A percentile compares a stretch with the other conserved stretches of the same genome.
These are phyloP conservation scores for Annona squamosa DNA, from an alignment of 164 flowering plant genomes.

Conservation along the genomic window DNA sequence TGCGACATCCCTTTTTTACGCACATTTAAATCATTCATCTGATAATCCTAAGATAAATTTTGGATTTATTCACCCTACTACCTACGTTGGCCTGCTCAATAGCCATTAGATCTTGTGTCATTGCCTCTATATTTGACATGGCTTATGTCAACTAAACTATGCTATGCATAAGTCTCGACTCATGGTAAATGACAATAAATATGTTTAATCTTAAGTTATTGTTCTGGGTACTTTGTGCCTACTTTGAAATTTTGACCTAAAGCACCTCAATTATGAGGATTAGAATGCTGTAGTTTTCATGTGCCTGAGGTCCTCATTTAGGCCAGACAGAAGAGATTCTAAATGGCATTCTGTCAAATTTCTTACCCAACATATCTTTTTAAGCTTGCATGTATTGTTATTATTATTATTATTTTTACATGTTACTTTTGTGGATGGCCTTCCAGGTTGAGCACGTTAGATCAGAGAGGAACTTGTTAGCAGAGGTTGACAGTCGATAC, in stretches of 20 bases:
- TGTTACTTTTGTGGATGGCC: not conserved
- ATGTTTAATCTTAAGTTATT: too few relatives aligned
- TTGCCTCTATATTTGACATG: too few relatives aligned
- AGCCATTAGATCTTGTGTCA: too few relatives aligned
- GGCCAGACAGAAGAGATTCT: not conserved
- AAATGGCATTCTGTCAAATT: not conserved
- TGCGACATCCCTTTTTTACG: not conserved
- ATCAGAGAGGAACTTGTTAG: constrained; percentile 86
- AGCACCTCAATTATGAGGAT: not conserved
- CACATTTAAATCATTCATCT: not conserved
- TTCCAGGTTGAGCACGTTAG: constrained; percentile 89
- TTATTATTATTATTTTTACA: not conserved
- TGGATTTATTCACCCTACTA: not conserved
- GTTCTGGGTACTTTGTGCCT: not conserved
- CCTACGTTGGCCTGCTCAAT: too few relatives aligned
- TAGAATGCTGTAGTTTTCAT: not conserved
- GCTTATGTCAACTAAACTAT: not conserved
- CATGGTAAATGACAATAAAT: not conserved
- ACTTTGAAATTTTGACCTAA: not conserved
- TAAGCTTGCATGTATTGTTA: not conserved
- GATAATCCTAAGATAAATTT: not conserved
- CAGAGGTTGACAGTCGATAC: constrained; percentile 86
- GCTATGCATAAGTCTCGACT: not conserved
- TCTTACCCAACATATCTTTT: not conserved
- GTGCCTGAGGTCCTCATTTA: not conserved